Base-by-base conservation (phyloP, 306 rosid genomes). In the Cicer cuneatum region DNA sequence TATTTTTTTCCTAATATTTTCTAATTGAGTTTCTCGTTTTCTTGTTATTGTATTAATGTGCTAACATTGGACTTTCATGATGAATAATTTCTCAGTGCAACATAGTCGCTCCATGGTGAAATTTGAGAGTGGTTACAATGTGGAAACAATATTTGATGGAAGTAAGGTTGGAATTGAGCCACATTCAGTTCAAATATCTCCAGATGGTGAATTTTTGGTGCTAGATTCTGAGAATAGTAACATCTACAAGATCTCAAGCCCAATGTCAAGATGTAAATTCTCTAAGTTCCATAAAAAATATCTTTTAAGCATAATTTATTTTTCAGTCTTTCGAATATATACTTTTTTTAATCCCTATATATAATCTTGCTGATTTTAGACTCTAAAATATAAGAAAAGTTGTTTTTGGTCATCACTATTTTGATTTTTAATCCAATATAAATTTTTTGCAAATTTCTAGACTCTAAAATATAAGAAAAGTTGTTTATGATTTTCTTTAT, bases 141-240 rank as follows among this genome's bases (percentile, higher is more conserved):
- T 94, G 78, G 99, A 92, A 83, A 95, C 98, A 43, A 87, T 95
- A 76, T 90, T 92, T 2, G 99, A 95, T 79, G 99, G 99, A 73
- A 89, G 90, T 75, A 90, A 92, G 85, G 83, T 87, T 63, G 97
- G 99, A 79, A 92, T 95, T 77, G 99, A 95, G 75, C 99, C 99
- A 65, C 69, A 88, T 87, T 81, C 99, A 10, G 84, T 92, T 59
- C 85, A 85, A 76, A 72, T 90, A 10, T 81, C 96, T 33, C 80
- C 95, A 61, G 75, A 74, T 78, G 98, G 98, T 71, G 98, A 92
- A 71, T 88, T 86, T 83, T 76, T 95, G 75, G 87, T 95, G 63
- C 84, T 95, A 81, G 99, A 95, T 83, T 89, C 99, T 68, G 90
- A 90, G 83, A 95, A 86, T 51, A 92, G 98, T 70, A 92, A 95